Evolutionary conservation across 2,329 filamentous ascomycete genomes (phyloP).

Genomic region (Talaromyces funiculosus): DNA sequence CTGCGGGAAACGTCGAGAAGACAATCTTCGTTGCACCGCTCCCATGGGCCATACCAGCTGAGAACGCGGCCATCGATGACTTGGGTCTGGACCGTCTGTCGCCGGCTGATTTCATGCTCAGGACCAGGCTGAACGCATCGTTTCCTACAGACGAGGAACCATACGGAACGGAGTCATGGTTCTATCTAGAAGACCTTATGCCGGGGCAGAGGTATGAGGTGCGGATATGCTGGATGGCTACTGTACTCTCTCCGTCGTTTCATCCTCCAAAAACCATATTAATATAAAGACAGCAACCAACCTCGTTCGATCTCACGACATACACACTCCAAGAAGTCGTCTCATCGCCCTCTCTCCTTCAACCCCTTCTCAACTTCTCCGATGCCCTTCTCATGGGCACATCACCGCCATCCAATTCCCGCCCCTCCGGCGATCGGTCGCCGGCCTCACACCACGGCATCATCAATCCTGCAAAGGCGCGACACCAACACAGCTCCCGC

Average conservation of each 20-base stretch:
- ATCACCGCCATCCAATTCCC: not conserved
- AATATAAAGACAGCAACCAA: conserved; percentile 65
- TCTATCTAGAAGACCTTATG: conserved; percentile 65
- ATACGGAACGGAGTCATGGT: conserved; percentile 66
- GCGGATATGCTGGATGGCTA: conserved; percentile 88
- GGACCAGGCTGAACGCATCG: conserved; percentile 59
- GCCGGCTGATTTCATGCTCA: conserved; percentile 50
- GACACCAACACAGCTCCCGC: conserved; percentile 12
- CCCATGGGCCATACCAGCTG: conserved; percentile 50
- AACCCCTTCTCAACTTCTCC: conserved; percentile 60
- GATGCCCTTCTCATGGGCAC: conserved; percentile 41
- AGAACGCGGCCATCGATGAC: conserved; percentile 52
- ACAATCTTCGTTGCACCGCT: conserved; percentile 74
- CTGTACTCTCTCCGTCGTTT: conserved; percentile 49
- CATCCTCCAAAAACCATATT: not conserved
- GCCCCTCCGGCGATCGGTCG: not conserved
- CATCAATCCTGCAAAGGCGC: conserved; percentile 16
- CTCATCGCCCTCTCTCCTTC: conserved; percentile 56
- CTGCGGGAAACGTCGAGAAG: conserved; percentile 78
- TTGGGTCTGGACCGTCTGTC: conserved; percentile 62
- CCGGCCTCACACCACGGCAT: conserved; percentile 14
- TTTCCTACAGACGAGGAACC: conserved; percentile 57
- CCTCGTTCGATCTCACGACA: conserved; percentile 65
- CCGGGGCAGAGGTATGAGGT: conserved; percentile 79
- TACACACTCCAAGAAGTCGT: conserved; percentile 59